Evolutionary conservation across 768 basidiomycete species (phyloP).

Genomic region (Mycena rebaudengoi): DNA sequence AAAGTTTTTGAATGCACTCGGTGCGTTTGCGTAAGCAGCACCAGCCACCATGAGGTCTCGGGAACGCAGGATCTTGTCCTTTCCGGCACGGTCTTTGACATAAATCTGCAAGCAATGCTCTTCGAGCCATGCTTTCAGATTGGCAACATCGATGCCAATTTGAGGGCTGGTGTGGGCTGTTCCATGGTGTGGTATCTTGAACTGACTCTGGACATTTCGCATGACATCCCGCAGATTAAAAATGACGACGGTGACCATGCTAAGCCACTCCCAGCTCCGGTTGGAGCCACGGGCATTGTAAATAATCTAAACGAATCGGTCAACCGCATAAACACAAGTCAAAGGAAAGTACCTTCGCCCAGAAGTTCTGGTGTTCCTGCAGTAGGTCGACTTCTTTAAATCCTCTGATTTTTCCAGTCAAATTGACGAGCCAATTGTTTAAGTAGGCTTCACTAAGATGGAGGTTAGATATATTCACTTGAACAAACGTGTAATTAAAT

Average conservation of each 20-base stretch:
- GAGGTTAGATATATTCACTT: background rate
- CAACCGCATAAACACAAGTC: background rate
- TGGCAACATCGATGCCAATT: too few species aligned
- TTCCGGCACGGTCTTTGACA: slow-evolving; percentile 3
- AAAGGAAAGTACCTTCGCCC: slow-evolving; percentile 31
- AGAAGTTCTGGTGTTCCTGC: slow-evolving; percentile 41
- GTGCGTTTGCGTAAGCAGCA: slow-evolving; percentile 21
- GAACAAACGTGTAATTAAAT: background rate
- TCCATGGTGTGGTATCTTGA: too few species aligned
- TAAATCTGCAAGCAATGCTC: slow-evolving; percentile 20
- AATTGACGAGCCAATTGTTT: slow-evolving; percentile 40
- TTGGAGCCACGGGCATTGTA: slow-evolving; percentile 18
- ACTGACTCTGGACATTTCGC: too few species aligned
- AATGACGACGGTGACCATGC: too few species aligned
- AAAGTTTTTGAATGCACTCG: slow-evolving; percentile 18
- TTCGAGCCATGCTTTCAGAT: slow-evolving; percentile 16
- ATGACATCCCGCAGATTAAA: too few species aligned
- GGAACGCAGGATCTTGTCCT: slow-evolving; percentile 1
- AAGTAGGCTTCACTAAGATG: slow-evolving; percentile 26
- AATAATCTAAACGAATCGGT: background rate
- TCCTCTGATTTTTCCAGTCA: slow-evolving; percentile 27
- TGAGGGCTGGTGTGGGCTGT: too few species aligned
- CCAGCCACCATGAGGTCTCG: slow-evolving; percentile 23
- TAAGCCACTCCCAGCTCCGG: slow-evolving; percentile 23
- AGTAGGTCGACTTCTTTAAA: slow-evolving; percentile 41